Conservation (phyloP, 176 grass and related monocot genomes). For the Juncus effusus region DNA sequence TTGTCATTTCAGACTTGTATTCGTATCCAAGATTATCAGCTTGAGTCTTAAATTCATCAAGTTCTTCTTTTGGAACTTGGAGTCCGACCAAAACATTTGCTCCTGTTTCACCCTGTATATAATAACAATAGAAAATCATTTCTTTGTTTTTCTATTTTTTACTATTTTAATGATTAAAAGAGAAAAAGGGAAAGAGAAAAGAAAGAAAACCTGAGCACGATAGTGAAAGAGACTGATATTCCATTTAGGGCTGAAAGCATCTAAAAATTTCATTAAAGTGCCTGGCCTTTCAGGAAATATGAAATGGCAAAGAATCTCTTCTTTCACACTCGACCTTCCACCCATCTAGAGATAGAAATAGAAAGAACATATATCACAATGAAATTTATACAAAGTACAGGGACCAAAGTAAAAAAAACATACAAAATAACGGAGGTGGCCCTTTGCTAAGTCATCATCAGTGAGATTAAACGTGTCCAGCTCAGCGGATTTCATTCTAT, state of each 20-base stretch:
- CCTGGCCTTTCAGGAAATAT: slow-evolving; percentile 93
- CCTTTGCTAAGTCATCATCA: slow-evolving; percentile 77
- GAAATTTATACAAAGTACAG: not conserved
- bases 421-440: slow-evolving; percentile 97
- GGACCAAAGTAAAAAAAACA: slow-evolving; percentile 27
- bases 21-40: slow-evolving; percentile 66
- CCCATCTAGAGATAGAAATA: slow-evolving; percentile 61
- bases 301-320: slow-evolving; percentile 85
- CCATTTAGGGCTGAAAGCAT: slow-evolving; percentile 77
- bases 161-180: not conserved
- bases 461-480: slow-evolving; percentile 83
- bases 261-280: slow-evolving; percentile 82
- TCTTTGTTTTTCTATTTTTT: not conserved
- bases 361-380: slow-evolving; percentile 1
- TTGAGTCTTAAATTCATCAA: slow-evolving; percentile 49
- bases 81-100: slow-evolving; percentile 89
- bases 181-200: slow-evolving; percentile 6
- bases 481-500: slow-evolving; percentile 55
- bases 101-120: slow-evolving; percentile 62
- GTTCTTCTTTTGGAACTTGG: slow-evolving; percentile 64
- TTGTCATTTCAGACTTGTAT: slow-evolving; percentile 71
- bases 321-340: slow-evolving; percentile 70
- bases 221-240: slow-evolving; percentile 99
- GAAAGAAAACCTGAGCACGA: slow-evolving; percentile 64
- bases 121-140: slow-evolving; percentile 19